A percentile compares a stretch with the other conserved stretches of the same genome.
phyloP scores from a whole-genome alignment of 2,329 filamentous ascomycete genomes.

The Didymella pinodella region DNA sequence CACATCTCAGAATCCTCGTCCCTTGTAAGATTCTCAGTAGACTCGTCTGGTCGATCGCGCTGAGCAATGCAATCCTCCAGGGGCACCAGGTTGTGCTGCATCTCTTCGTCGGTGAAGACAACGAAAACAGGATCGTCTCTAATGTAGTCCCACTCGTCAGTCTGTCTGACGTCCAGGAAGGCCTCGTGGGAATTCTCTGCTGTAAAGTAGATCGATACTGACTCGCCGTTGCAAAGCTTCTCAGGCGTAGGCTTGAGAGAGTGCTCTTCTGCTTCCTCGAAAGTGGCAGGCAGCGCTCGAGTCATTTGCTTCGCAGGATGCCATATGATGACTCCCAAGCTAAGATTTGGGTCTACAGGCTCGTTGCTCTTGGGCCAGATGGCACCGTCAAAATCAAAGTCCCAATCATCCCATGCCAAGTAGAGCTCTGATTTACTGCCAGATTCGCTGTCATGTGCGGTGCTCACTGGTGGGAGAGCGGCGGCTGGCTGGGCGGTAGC shows the following conservation, averaged over 20 bases:
- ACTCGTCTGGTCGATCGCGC: slow-evolving; percentile 50
- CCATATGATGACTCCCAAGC: slow-evolving; percentile 57
- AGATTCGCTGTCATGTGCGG: slow-evolving; percentile 27
- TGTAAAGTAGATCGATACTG: slow-evolving; percentile 60
- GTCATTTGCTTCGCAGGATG: slow-evolving; percentile 55
- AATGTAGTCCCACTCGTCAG: slow-evolving; percentile 59
- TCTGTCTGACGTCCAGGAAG: slow-evolving; percentile 58
- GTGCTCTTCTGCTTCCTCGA: slow-evolving; percentile 55
- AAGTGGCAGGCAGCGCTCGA: slow-evolving; percentile 54
- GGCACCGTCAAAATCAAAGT: slow-evolving; percentile 55
- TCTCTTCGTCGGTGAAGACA: slow-evolving; percentile 54
- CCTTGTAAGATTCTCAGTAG: slow-evolving; percentile 28
- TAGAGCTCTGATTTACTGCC: slow-evolving; percentile 43
- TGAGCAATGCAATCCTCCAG: slow-evolving; percentile 54
- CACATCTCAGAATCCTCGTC: slow-evolving; percentile 46
- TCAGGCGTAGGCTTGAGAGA: slow-evolving; percentile 50
- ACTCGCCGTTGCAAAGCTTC: slow-evolving; percentile 52
- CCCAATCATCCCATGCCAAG: slow-evolving; percentile 51
- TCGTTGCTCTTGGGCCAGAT: slow-evolving; percentile 57
- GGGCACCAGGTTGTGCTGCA: slow-evolving; percentile 49
- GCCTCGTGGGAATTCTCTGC: slow-evolving; percentile 54
- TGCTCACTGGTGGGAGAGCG: slow-evolving; percentile 22
- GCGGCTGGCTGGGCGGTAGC: slow-evolving; percentile 33
- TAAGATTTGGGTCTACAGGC: slow-evolving; percentile 54
- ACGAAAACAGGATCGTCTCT: slow-evolving; percentile 60